Evolutionary conservation across 768 basidiomycete species (phyloP).

Genomic region (Boletellus ananas): DNA sequence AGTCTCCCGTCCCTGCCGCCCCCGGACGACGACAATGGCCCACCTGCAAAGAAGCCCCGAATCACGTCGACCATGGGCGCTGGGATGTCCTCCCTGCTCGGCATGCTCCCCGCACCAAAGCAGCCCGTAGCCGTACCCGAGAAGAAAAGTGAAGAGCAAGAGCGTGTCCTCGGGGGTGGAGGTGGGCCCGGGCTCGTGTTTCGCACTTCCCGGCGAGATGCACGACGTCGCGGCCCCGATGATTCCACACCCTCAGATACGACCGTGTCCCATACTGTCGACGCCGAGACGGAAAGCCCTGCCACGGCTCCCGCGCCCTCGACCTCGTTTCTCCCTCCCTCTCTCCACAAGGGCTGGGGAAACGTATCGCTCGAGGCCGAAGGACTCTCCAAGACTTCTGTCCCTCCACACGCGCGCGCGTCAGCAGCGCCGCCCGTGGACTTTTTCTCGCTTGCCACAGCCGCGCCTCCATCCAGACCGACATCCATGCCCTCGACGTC

Average conservation of each 20-base stretch:
- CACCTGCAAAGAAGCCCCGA: slow-evolving; percentile 57
- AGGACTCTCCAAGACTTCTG: slow-evolving; percentile 7
- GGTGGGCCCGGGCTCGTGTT: slow-evolving; percentile 61
- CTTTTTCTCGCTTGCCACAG: slow-evolving; percentile 64
- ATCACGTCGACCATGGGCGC: slow-evolving; percentile 43
- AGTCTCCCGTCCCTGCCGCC: slow-evolving; percentile 28
- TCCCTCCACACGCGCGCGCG: neutral
- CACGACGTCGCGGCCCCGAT: slow-evolving; percentile 9
- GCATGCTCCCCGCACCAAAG: slow-evolving; percentile 76
- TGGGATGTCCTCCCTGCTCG: slow-evolving; percentile 60
- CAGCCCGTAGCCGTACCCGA: slow-evolving; percentile 38
- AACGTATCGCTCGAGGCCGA: slow-evolving; percentile 54
- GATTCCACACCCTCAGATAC: slow-evolving; percentile 22
- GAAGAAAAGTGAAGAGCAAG: slow-evolving; percentile 35
- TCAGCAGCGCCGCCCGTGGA: slow-evolving; percentile 43
- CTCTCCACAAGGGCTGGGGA: slow-evolving; percentile 53
- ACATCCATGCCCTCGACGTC: neutral
- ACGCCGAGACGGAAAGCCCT: neutral
- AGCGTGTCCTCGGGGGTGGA: slow-evolving; percentile 64
- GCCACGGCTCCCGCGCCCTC: slow-evolving; percentile 19
- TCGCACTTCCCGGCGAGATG: slow-evolving; percentile 31
- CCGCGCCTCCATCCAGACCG: slow-evolving; percentile 1
- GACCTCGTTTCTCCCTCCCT: slow-evolving; percentile 55
- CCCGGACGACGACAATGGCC: slow-evolving; percentile 43
- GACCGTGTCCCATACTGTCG: slow-evolving; percentile 10